Base-by-base conservation (phyloP, 2,329 filamentous ascomycete species). In the Claviceps sp. region DNA sequence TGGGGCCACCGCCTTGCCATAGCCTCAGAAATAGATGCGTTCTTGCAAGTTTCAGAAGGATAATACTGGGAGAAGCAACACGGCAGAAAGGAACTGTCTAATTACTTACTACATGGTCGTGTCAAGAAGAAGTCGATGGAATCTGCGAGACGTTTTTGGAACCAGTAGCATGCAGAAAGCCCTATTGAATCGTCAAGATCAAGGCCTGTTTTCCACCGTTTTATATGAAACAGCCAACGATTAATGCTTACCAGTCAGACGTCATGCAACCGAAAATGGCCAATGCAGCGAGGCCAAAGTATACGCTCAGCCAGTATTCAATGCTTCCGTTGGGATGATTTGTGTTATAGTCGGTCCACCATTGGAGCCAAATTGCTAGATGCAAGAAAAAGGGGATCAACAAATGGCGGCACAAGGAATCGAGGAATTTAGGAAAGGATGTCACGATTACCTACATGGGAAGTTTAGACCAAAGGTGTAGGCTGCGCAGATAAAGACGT, bases 21-120 rank as follows among this genome's bases (percentile, higher is more conserved):
- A 37, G 8, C 26, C 3, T 14, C 11, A 20, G 9, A n/a, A 13
- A 34, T 9, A 34, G 26, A 14, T 14, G 14, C 5, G 22, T 11
- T 6, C 1, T 4, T 8, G 7, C n/a, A n/a, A n/a, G n/a, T n/a
- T n/a, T n/a, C 26, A 17, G 39, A 20, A 42, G 13, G 8, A 17
- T 9, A 9, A 40, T 3, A 4, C 39, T 29, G n/a, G 11, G 2
- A 4, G n/a, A 14, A 13, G 17, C 1, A 7, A 22, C 9, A 20
- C 40, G 13, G 9, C 40, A 13, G 5, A 5, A 16, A 16, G 14
- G 5, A 16, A 14, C 22, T 13, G 42, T 8, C 5, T 26, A 34
- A 5, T n/a, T 11, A 43, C 55, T 1, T 50, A 56, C 57, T 51
- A 45, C 55, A 68, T 64, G 14, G 68, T 62, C 0, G 66, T 66